Percentiles rank a stretch among this genome's conserved stretches.
phyloP scores from a whole-genome alignment of 148 eudicot genomes.

The Vaccinium myrtillus region DNA sequence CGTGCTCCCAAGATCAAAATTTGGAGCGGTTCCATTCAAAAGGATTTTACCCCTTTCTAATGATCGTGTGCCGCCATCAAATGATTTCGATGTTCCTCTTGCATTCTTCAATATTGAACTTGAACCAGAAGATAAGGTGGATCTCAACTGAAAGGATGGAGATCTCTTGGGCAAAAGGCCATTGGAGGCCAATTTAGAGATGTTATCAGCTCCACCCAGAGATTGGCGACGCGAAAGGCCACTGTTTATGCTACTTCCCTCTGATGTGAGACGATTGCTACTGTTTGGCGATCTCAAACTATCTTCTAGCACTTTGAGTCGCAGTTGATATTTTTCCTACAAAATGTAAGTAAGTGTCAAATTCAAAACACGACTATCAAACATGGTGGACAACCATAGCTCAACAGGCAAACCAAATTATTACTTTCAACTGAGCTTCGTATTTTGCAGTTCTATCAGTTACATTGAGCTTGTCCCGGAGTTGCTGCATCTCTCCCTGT shows the following conservation, averaged over 20 bases:
- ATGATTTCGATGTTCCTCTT: conserved; percentile 70
- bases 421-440: conserved; percentile 70
- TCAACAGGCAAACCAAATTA: conserved; percentile 1
- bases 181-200: conserved; percentile 53
- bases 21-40: conserved; percentile 59
- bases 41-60: conserved; percentile 71
- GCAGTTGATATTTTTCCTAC: conserved; percentile 65
- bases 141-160: conserved; percentile 64
- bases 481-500: conserved; percentile 78
- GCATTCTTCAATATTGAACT: conserved; percentile 70
- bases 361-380: background rate
- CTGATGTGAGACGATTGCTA: conserved; percentile 36
- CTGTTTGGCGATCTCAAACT: conserved; percentile 52
- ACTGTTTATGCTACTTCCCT: conserved; percentile 47
- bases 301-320: conserved; percentile 68
- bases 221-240: conserved; percentile 64
- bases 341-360: background rate
- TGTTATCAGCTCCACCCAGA: conserved; percentile 65
- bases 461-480: conserved; percentile 62
- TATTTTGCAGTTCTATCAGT: conserved; percentile 65
- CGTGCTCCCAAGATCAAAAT: conserved; percentile 48
- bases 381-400: conserved; percentile 13
- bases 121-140: conserved; percentile 44
- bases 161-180: conserved; percentile 73
- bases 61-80: conserved; percentile 81